Evolutionary conservation across 2,329 filamentous ascomycete species (phyloP).

Genomic region (Sporothrix humicola): DNA sequence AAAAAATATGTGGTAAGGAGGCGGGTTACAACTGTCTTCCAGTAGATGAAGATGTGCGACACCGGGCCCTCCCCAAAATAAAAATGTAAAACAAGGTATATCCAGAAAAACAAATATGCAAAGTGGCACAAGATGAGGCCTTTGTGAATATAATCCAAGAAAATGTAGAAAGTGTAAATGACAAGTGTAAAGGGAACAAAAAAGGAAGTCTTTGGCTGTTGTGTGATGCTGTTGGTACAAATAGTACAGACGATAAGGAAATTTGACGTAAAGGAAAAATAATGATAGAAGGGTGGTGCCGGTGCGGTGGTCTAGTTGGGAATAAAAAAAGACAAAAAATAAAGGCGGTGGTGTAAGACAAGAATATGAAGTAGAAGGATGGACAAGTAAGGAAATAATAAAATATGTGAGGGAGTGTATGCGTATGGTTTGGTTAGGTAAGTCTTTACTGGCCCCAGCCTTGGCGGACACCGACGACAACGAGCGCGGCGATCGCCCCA

Average conservation of each 20-base stretch:
- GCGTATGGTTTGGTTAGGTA: background rate
- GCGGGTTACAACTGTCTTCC: background rate
- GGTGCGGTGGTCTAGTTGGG: slow-evolving; percentile 22
- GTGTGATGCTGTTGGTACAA: slow-evolving; percentile 34
- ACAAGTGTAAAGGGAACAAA: slow-evolving; percentile 32
- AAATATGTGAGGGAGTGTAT: background rate
- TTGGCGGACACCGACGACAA: slow-evolving; percentile 58
- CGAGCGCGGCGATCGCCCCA: slow-evolving; percentile 58
- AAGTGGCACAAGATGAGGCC: background rate
- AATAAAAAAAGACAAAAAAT: slow-evolving; percentile 6
- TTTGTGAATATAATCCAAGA: slow-evolving; percentile 18
- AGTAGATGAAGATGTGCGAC: slow-evolving; percentile 11
- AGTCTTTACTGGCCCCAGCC: slow-evolving; percentile 49
- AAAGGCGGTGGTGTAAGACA: slow-evolving; percentile 13
- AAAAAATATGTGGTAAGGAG: background rate
- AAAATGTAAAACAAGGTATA: background rate
- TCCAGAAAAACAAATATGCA: background rate
- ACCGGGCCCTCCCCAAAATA: background rate
- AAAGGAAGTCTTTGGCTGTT: slow-evolving; percentile 25
- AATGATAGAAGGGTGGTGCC: background rate
- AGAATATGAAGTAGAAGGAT: background rate
- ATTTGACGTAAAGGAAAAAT: background rate
- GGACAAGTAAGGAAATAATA: slow-evolving; percentile 6
- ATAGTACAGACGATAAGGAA: slow-evolving; percentile 25
- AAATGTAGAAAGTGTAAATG: background rate